Evolutionary conservation across 2,329 filamentous ascomycete genomes (phyloP).

Genomic region (Claviceps sorghi): DNA sequence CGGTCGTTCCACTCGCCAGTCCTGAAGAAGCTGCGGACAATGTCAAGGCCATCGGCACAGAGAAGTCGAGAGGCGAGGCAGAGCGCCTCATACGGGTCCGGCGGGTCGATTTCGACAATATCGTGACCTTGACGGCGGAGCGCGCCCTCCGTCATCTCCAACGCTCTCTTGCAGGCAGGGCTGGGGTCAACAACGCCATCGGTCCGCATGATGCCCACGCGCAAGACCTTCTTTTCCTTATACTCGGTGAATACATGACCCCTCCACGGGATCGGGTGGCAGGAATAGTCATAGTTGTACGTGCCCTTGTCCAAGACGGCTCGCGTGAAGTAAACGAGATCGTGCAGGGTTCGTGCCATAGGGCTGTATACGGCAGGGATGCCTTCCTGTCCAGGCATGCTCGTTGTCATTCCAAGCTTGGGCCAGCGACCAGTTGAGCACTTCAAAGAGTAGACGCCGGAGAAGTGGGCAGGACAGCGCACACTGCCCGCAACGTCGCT

Average conservation of each 20-base stretch:
- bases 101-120: slow-evolving; percentile 48
- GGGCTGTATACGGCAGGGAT: slow-evolving; percentile 81
- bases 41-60: slow-evolving; percentile 70
- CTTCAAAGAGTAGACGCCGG: slow-evolving; percentile 72
- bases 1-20: slow-evolving; percentile 66
- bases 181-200: slow-evolving; percentile 76
- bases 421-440: slow-evolving; percentile 88
- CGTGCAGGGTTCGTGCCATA: slow-evolving; percentile 75
- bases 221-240: slow-evolving; percentile 45
- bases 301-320: slow-evolving; percentile 67
- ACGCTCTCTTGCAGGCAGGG: slow-evolving; percentile 65
- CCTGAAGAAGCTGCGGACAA: slow-evolving; percentile 63
- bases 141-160: slow-evolving; percentile 56
- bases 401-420: slow-evolving; percentile 68
- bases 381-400: slow-evolving; percentile 86
- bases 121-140: slow-evolving; percentile 61
- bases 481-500: slow-evolving; percentile 87
- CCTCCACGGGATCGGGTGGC: slow-evolving; percentile 75
- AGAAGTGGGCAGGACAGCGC: slow-evolving; percentile 74
- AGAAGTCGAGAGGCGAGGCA: slow-evolving; percentile 66
- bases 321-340: slow-evolving; percentile 72
- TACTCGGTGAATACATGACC: slow-evolving; percentile 44
- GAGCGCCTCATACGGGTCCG: slow-evolving; percentile 60
- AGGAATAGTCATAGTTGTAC: slow-evolving; percentile 77
- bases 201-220: slow-evolving; percentile 62